Evolutionary conservation across 805 yeast species (phyloP).

Genomic region (Ogataea trehalophila): DNA sequence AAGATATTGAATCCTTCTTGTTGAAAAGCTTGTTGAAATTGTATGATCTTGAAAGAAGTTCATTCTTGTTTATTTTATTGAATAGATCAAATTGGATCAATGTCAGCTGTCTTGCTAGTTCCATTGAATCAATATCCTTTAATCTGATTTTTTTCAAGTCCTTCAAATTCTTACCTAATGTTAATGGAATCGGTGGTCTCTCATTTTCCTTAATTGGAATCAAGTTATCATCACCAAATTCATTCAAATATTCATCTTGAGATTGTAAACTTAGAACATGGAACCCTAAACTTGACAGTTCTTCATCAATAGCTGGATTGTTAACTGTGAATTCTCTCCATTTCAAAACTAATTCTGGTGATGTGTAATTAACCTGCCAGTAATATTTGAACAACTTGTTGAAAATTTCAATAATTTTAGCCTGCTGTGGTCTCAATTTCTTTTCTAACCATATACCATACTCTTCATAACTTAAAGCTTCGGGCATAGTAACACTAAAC

Average conservation of each 20-base stretch:
- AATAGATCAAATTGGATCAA: slow-evolving; percentile 69
- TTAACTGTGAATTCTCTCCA: slow-evolving; percentile 24
- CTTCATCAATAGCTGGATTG: slow-evolving; percentile 8
- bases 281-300: slow-evolving; percentile 17
- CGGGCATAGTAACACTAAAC: slow-evolving; percentile 76
- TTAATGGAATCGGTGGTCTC: slow-evolving; percentile 19
- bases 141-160: slow-evolving; percentile 40
- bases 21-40: slow-evolving; percentile 41
- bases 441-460: slow-evolving; percentile 70
- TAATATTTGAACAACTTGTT: slow-evolving; percentile 60
- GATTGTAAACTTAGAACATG: slow-evolving; percentile 17
- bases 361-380: slow-evolving; percentile 62
- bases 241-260: slow-evolving; percentile 24
- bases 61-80: slow-evolving; percentile 61
- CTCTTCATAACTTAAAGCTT: slow-evolving; percentile 79
- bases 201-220: slow-evolving; percentile 7
- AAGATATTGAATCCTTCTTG: slow-evolving; percentile 15
- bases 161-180: slow-evolving; percentile 14
- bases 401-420: slow-evolving; percentile 63
- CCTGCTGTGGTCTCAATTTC: slow-evolving; percentile 63
- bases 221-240: slow-evolving; percentile 17
- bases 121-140: slow-evolving; percentile 65
- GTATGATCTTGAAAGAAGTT: slow-evolving; percentile 76
- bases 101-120: slow-evolving; percentile 81
- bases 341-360: slow-evolving; percentile 33